Base-by-base conservation (phyloP, 2,329 filamentous ascomycete species). In the Clonostachys solani region DNA sequence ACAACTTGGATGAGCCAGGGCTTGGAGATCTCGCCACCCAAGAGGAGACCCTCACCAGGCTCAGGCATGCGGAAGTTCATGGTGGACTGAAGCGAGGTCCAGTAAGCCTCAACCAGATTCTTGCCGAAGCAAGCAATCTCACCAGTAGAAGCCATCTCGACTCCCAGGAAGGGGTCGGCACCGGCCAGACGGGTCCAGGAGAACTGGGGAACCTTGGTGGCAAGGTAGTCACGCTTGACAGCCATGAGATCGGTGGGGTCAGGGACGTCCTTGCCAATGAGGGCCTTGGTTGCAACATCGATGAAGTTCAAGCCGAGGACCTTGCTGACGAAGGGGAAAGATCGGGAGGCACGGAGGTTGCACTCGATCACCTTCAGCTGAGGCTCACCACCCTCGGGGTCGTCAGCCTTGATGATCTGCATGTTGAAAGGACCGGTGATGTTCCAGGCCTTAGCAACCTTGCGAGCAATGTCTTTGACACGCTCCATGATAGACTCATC, bases 401-500 rank as follows among this genome's bases (percentile, higher is more conserved):
- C 76, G 12, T 89, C 78, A 35, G 88, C 90, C 75, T 95, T 95
- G 80, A 99, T 97, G 71, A 99, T 95, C 66, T 99, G 94, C 92
- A 99, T 97, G 80, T 99, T 99, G 83, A 97, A 99, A 49, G 94
- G 94, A 47, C 94, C 94, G 17, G 91, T 97, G 67, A 97, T 97
- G 62, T 81, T 91, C 90, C 92, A 96, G 43, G 94, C 94, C 72
- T 94, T 88, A 55, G 94, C 94, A 45, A 99, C 92, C 81, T 96
- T 97, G 69, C 92, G 72, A 15, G 94, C 92, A 58, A 99, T 97
- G 57, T 89, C 89, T 83, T 96, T 97, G 62, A 96, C 82, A 51
- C 94, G 89, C 54, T 81, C 82, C 80, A 96, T 87, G 55, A 86
- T 87, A 49, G 70, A 72, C 57, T 86, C 75, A 54, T 95, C 88